These are phyloP conservation scores for Saccharomycopsis sp. DNA, from an alignment of 805 yeast species.

Conservation along the genomic window DNA sequence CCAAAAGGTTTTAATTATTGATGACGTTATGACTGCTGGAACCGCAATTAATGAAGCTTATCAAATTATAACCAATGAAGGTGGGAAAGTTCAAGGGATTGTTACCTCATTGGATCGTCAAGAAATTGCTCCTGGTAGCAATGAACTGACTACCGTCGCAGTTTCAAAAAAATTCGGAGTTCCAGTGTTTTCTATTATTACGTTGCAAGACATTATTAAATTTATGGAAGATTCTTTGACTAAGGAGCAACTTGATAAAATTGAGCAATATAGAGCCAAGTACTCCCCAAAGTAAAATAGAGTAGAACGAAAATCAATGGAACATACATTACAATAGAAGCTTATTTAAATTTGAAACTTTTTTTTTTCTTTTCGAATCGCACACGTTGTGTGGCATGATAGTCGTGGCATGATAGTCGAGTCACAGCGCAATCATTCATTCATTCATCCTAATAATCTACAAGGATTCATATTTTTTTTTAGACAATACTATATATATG, in stretches of 20 bases:
- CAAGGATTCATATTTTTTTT: too few relatives aligned
- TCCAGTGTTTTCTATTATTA: constrained; percentile 79
- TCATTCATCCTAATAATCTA: too few relatives aligned
- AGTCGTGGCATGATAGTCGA: too few relatives aligned
- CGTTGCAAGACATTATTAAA: constrained; percentile 64
- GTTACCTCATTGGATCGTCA: constrained; percentile 93
- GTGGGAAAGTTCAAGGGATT: constrained; percentile 74
- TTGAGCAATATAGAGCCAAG: constrained; percentile 45
- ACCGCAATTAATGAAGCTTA: constrained; percentile 96
- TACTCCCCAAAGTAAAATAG: constrained; percentile 7
- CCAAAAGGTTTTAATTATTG: constrained; percentile 77
- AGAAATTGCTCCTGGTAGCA: constrained; percentile 67
- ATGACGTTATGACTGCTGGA: constrained; percentile 98
- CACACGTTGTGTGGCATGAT: too few relatives aligned
- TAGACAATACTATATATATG: too few relatives aligned
- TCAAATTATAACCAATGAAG: constrained; percentile 59
- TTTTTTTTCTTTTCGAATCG: too few relatives aligned
- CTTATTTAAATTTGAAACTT: too few relatives aligned
- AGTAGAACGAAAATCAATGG: too few relatives aligned
- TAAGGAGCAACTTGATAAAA: constrained; percentile 46
- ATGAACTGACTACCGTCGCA: constrained; percentile 71
- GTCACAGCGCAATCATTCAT: too few relatives aligned
- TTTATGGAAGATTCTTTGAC: constrained; percentile 52
- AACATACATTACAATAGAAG: too few relatives aligned
- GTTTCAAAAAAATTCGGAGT: constrained; percentile 66